A percentile compares a stretch with the other conserved stretches of the same genome.
These are phyloP conservation scores for Thecaphora frezii DNA, from an alignment of 1,284 basidiomycete genomes.

Conservation along the genomic window DNA sequence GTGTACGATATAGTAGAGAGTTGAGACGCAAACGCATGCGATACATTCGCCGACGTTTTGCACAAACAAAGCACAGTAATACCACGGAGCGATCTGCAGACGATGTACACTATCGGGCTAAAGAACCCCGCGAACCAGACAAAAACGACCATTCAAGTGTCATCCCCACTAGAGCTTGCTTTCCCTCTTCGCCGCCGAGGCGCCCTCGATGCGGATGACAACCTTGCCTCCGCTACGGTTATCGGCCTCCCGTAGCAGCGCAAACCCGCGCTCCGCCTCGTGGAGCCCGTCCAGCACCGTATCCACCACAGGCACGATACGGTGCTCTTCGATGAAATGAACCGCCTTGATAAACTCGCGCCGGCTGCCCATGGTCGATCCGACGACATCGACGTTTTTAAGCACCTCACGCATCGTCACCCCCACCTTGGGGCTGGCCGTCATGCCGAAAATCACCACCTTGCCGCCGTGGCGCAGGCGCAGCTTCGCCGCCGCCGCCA, in stretches of 20 bases:
- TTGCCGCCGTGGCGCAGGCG: constrained; percentile 70
- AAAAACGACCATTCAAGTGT: too few relatives aligned
- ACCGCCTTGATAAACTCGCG: constrained; percentile 74
- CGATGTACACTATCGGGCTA: too few relatives aligned
- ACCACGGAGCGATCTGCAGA: too few relatives aligned
- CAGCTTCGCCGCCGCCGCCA: constrained; percentile 65
- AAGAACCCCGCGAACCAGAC: too few relatives aligned
- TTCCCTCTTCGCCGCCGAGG: constrained; percentile 1
- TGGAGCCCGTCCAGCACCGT: constrained; percentile 72
- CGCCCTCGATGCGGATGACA: constrained; percentile 23
- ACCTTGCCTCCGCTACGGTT: constrained; percentile 54
- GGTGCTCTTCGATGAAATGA: constrained; percentile 69
- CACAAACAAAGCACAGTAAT: too few relatives aligned
- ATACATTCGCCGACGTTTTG: too few relatives aligned
- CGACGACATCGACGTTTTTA: constrained; percentile 73
- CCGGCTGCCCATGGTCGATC: constrained; percentile 78
- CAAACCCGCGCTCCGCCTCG: constrained; percentile 71
- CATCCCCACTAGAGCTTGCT: constrained; percentile 20
- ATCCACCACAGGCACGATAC: constrained; percentile 71
- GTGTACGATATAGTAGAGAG: too few relatives aligned
- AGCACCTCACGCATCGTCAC: constrained; percentile 81
- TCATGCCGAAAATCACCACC: constrained; percentile 70
- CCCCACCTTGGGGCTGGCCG: constrained; percentile 65
- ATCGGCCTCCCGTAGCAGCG: constrained; percentile 56
- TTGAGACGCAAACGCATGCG: too few relatives aligned